These are phyloP conservation scores for Syzygium jambos DNA, from an alignment of 345 rosid genomes.

Conservation along the genomic window DNA sequence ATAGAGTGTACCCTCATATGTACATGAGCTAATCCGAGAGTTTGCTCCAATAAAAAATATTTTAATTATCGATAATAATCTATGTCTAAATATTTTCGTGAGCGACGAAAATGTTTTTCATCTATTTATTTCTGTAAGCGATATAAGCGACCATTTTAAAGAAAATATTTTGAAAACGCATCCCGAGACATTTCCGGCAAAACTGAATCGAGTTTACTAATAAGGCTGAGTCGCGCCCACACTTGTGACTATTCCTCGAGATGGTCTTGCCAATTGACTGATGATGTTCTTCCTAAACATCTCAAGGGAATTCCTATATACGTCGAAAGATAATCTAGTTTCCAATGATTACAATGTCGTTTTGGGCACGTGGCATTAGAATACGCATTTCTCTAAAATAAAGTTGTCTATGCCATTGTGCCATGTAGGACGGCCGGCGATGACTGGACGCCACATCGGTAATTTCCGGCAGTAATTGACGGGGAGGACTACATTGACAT, in stretches of 20 bases:
- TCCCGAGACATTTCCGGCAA: background rate
- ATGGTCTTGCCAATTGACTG: no score
- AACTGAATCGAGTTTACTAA: background rate
- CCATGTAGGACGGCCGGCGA: rapidly evolving
- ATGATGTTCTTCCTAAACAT: no score
- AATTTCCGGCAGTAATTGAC: no score
- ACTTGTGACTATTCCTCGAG: background rate
- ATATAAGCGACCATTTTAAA: background rate
- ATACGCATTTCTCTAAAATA: background rate
- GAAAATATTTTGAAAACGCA: background rate
- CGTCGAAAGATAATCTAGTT: no score
- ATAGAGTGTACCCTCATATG: background rate
- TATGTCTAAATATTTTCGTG: background rate
- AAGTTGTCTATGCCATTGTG: background rate
- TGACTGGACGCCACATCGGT: background rate
- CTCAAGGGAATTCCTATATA: no score
- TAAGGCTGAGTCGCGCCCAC: background rate
- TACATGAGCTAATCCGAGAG: background rate
- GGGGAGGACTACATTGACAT: no score
- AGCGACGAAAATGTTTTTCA: background rate
- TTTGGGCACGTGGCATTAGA: background rate
- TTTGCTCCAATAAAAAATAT: background rate
- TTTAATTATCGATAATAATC: background rate
- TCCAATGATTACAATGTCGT: background rate
- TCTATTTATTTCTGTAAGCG: background rate